Evolutionary conservation across 2,329 filamentous ascomycete species (phyloP).

Genomic region (Xylogone sp.): DNA sequence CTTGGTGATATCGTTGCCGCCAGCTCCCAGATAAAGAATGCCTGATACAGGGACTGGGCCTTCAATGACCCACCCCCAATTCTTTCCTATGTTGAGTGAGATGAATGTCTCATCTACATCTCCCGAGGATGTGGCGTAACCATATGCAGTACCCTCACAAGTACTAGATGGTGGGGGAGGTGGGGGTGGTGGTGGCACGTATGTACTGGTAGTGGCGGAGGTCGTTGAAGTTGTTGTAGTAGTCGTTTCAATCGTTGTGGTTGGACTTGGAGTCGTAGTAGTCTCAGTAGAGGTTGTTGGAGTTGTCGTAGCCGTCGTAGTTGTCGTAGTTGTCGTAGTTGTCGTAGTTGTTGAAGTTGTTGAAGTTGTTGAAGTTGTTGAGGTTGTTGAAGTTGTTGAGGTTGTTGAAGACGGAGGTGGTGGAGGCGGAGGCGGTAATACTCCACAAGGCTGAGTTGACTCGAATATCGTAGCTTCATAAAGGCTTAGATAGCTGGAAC

Average conservation of each 20-base stretch:
- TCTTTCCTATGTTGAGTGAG: background rate
- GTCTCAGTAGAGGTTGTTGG: too few relatives aligned
- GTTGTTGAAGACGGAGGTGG: background rate
- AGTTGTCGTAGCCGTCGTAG: background rate
- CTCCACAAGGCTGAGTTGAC: slow-evolving; percentile 44
- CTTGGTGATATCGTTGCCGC: background rate
- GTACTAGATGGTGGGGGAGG: background rate
- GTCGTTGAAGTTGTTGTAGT: background rate
- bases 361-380: too few relatives aligned
- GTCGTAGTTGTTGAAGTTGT: background rate
- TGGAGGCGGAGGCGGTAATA: too few relatives aligned
- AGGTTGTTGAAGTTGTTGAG: background rate
- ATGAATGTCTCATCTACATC: background rate
- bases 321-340: background rate
- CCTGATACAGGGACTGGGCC: background rate
- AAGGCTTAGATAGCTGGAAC: slow-evolving; percentile 26
- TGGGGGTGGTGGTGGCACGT: background rate
- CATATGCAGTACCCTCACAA: background rate
- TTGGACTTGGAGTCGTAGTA: too few relatives aligned
- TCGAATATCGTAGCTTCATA: slow-evolving; percentile 45
- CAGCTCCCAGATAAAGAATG: background rate
- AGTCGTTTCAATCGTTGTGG: too few relatives aligned
- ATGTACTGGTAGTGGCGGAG: background rate
- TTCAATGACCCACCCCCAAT: background rate
- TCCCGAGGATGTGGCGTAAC: background rate